Evolutionary conservation across 495 filamentous ascomycete species (phyloP), one percentile per base, ranked within the genome.

Genomic region (Aspergillus wentii): DNA sequence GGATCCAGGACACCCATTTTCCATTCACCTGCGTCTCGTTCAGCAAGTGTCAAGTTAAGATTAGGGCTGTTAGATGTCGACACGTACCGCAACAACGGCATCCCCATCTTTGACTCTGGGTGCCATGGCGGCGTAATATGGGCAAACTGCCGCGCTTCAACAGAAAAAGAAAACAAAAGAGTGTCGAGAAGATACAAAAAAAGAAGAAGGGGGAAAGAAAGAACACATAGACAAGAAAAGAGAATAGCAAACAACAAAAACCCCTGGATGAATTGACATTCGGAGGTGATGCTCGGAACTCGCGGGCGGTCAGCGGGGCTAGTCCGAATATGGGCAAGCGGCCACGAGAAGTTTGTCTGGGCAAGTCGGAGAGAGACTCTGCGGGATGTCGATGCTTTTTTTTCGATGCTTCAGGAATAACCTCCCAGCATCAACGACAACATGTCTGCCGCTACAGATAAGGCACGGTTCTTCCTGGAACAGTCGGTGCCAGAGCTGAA

Each of bases 401-500:
- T 57, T 55, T 51, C 11, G 17, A 13, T 15, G 18, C 29, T 8
- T 30, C 21, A 11, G 15, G n/a, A 17, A 30, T 13, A 27, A 14
- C 20, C 17, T 11, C 19, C 21, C 30, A 35, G 41, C 19, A 30
- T 5, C 17, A 41, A 23, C 37, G 15, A 22, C 46, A 46, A 28
- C 35, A 95, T 95, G 89, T 78, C 87, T 1, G 78, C 76, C 30
- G 79, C 87, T 28, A 85, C 83, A 43, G 94, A 98, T 56, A 97
- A 95, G 64, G 91, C 90, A 13, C 85, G 91, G 18, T 96, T 89
- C 64, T 95, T 83, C 58, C 72, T 97, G 30, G 92, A 98, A 65
- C 81, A 88, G 44, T 85, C 85, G 5, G 86, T 94, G 23, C 86
- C 90, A 5, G 88, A 95, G 58, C 77, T 98, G 25, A 87, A 85